A percentile compares a stretch with the other conserved stretches of the same genome.
Conservation (phyloP, 305 asterid species). For the Fraxinus sp. region DNA sequence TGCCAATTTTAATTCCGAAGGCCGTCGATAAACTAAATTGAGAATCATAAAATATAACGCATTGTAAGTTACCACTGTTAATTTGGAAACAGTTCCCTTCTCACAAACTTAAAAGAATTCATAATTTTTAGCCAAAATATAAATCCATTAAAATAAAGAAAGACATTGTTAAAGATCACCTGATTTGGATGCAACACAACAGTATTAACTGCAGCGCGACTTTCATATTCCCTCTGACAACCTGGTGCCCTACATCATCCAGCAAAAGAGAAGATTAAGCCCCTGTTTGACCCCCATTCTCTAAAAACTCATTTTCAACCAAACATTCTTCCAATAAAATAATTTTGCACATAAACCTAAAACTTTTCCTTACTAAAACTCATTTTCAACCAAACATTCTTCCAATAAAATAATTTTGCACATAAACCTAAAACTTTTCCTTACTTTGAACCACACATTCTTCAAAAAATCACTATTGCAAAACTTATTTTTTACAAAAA, state of each 20-base stretch:
- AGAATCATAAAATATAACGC: not conserved
- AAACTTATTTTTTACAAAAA: not conserved
- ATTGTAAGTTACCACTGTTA: not conserved
- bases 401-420: not conserved
- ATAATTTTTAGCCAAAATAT: not conserved
- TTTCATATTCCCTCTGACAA: constrained; percentile 95
- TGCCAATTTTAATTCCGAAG: not conserved
- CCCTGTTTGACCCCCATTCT: not conserved
- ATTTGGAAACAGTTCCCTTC: not conserved
- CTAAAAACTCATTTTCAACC: not conserved
- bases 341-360: too few species aligned
- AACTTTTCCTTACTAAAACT: too few species aligned
- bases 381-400: too few species aligned
- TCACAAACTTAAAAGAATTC: not conserved
- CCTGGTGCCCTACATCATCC: constrained; percentile 80
- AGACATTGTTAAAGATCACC: constrained; percentile 35
- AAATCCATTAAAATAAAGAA: not conserved
- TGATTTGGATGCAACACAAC: constrained; percentile 98
- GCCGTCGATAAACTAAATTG: not conserved
- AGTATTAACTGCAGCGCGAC: constrained; percentile 96
- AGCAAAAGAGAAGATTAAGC: constrained; percentile 16
- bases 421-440: not conserved
- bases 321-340: not conserved
- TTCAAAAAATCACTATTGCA: not conserved
- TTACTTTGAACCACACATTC: not conserved